Evolutionary conservation across 75 land plant species (phyloP).

Genomic region (Ceratopteris richardii): DNA sequence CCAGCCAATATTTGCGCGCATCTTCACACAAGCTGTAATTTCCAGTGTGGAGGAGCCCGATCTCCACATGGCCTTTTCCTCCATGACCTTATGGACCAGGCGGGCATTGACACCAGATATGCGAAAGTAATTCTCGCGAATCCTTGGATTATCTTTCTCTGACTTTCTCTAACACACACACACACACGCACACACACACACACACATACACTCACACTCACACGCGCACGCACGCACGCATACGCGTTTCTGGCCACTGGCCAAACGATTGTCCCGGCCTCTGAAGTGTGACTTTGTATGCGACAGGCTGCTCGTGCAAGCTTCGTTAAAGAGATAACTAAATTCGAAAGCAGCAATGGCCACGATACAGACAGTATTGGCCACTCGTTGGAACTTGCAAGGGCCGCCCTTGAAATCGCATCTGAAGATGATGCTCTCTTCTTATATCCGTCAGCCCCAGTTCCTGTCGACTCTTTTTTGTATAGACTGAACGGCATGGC

Average conservation of each 20-base stretch:
- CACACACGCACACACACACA: too few relatives aligned
- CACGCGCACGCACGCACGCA: too few relatives aligned
- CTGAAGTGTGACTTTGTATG: too few relatives aligned
- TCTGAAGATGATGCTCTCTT: constrained; percentile 82
- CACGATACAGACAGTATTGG: background rate
- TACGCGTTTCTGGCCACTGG: too few relatives aligned
- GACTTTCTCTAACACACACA: too few relatives aligned
- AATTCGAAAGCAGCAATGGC: constrained; percentile 11
- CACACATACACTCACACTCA: too few relatives aligned
- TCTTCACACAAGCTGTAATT: too few relatives aligned
- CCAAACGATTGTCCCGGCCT: too few relatives aligned
- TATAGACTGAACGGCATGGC: constrained; percentile 53
- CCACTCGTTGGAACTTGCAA: constrained; percentile 43
- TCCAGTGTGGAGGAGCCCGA: too few relatives aligned
- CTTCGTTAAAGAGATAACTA: constrained; percentile 31
- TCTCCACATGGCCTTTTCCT: constrained; percentile 17
- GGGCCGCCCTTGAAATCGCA: constrained; percentile 54
- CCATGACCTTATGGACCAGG: constrained; percentile 46
- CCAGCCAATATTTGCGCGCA: too few relatives aligned
- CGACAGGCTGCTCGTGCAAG: constrained; percentile 57
- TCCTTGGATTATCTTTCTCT: too few relatives aligned
- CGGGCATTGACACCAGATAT: constrained; percentile 45
- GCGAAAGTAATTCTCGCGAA: constrained; percentile 51
- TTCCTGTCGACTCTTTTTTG: constrained; percentile 63
- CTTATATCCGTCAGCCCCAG: constrained; percentile 65